Evolutionary conservation across 768 basidiomycete species (phyloP), one percentile per base, ranked within the genome.

Genomic region (Tricholomella constricta): DNA sequence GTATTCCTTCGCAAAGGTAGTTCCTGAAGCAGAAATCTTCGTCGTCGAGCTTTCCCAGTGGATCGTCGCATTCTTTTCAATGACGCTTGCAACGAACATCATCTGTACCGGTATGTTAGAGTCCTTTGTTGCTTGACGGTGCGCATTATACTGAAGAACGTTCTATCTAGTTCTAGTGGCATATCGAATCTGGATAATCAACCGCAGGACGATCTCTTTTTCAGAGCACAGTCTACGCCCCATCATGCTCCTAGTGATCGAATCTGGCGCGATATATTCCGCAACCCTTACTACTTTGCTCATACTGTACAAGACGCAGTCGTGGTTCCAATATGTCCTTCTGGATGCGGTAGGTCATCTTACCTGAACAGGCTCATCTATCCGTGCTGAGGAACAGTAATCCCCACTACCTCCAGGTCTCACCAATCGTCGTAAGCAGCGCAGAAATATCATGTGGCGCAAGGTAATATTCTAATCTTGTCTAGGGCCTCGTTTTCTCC

Each of bases 11-110:
- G 65, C 67, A n/a, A 45, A 49, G 22, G 61, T 69, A 8, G 60
- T 52, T 11, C 57, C 62, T 11, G 58, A 66, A 31, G 64, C 67
- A 22, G 58, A 66, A 37, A 63, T 75, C 17, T 74, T 77, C 53
- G 62, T 64, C 5, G 45, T 48, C 17, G 34, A 71, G 41, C 64
- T 72, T n/a, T 59, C 62, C n/a, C 53, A 63, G 26, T 74, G 75
- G 73, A 75, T 75, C 45, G 51, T 69, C 8, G 62, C 71, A 1
- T 77, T 75, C 63, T 74, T 75, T 51, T 66, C 67, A 2, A 55
- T 71, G 41, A 73, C 73, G 4, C 67, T 74, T 17, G 56, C 65
- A 3, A 74, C 70, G 5, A 75, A 74, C 59, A 57, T 72, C 34
- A 63, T 66, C 38, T 77, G 73, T 46, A 72, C 72, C 15, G 40